Conservation (phyloP, 768 basidiomycete genomes). For the Cystofilobasidium macerans region DNA sequence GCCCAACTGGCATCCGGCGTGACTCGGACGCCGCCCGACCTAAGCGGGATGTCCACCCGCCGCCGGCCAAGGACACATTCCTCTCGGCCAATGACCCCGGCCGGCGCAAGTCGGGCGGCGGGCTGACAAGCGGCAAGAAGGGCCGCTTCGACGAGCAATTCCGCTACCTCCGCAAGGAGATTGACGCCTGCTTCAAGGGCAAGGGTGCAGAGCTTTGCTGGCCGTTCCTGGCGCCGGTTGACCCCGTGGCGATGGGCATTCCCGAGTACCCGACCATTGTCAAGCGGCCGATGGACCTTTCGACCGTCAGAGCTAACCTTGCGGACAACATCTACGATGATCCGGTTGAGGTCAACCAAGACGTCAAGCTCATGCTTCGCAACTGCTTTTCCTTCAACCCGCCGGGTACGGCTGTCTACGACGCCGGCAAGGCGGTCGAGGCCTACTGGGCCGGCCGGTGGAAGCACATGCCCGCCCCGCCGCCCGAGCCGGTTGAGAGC, state of each 20-base stretch:
- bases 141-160: constrained; percentile 65
- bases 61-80: constrained; percentile 77
- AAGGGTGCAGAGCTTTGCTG: constrained; percentile 56
- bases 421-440: constrained; percentile 74
- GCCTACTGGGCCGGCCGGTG: constrained; percentile 86
- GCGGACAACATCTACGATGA: constrained; percentile 62
- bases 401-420: constrained; percentile 69
- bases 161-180: constrained; percentile 63
- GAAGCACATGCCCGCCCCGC: constrained; percentile 54
- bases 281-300: constrained; percentile 91
- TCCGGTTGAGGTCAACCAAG: constrained; percentile 71
- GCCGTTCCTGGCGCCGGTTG: constrained; percentile 91
- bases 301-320: constrained; percentile 76
- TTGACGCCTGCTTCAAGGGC: constrained; percentile 59
- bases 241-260: constrained; percentile 64
- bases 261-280: constrained; percentile 77
- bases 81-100: constrained; percentile 53
- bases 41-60: constrained; percentile 95
- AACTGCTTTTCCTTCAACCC: constrained; percentile 93
- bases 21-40: constrained; percentile 53
- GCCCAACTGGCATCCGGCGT: constrained; percentile 57
- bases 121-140: constrained; percentile 17
- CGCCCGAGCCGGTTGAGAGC: constrained; percentile 41
- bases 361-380: constrained; percentile 87
- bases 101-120: constrained; percentile 36